Evolutionary conservation across 2,329 filamentous ascomycete genomes (phyloP), one percentile per base, ranked within the genome.

Genomic region (Teratosphaeria zuluensis): DNA sequence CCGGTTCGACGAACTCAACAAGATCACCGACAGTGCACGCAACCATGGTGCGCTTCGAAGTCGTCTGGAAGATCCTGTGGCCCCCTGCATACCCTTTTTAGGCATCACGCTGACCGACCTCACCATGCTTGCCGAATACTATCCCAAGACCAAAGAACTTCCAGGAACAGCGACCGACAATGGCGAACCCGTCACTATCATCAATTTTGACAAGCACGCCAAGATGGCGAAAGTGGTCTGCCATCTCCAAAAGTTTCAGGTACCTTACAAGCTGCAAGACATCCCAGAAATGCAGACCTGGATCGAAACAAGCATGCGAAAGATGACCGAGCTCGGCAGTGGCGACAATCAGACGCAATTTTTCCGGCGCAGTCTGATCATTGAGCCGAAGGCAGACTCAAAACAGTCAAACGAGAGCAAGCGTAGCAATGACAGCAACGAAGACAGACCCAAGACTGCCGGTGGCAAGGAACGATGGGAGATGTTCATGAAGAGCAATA

Each of bases 151-250:
- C 2, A 90, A 92, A 68, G 87, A 87, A 67, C 82, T 95, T 21
- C 83, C 84, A 70, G 80, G 70, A 59, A 75, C 63, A n/a, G 73
- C 76, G 38, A 77, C 79, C 6, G 78, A 79, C 14, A 83, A 88
- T n/a, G 81, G 85, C 32, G 76, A 78, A 31, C 82, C 84, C 30
- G 81, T 90, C 67, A 84, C 85, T 0, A 89, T 97, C 33, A 90
- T 99, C 80, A 99, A 99, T 75, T 97, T 96, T 68, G 92, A 97
- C 79, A 97, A 97, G 76, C 91, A 97, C 72, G 88, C 86, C 67
- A 90, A 91, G 66, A 97, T 92, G 2, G 92, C 92, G 53, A 94
- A 92, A 75, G 95, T 97, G 70, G 95, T 99, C 67, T 89, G 90
- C 63, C 92, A 97, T 67, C 82, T 99, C 7, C 94, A 99, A 73